Conservation (phyloP, 495 filamentous ascomycete genomes). For the Melanomma pulvis-pyrius region DNA sequence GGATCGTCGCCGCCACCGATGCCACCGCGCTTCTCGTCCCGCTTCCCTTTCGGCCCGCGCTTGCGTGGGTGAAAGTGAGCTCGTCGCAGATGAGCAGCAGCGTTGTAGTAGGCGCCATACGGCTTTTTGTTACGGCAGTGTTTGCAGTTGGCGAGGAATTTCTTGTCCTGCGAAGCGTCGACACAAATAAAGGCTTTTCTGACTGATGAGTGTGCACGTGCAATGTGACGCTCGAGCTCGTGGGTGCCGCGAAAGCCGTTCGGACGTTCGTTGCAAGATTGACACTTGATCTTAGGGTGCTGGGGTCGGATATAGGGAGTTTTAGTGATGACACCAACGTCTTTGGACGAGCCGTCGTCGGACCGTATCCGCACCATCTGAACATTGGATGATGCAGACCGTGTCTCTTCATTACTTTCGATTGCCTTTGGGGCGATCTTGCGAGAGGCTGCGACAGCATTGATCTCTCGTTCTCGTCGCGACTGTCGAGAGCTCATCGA, state of each 20-base stretch:
- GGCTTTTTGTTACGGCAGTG: constrained; percentile 74
- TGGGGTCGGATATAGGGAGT: constrained; percentile 72
- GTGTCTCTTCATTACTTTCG: constrained; percentile 21
- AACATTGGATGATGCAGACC: constrained; percentile 42
- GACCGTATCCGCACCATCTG: constrained; percentile 60
- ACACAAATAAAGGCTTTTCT: constrained; percentile 82
- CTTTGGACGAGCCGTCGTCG: constrained; percentile 61
- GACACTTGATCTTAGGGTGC: constrained; percentile 76
- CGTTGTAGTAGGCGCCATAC: constrained; percentile 95
- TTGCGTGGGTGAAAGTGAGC: constrained; percentile 79
- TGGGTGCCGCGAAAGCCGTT: constrained; percentile 93
- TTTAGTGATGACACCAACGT: constrained; percentile 67
- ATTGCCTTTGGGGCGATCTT: constrained; percentile 36
- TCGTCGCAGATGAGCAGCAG: constrained; percentile 85
- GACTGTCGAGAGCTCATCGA: constrained; percentile 31
- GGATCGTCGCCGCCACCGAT: constrained; percentile 84
- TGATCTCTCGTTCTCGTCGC: constrained; percentile 37
- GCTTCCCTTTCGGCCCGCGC: constrained; percentile 57
- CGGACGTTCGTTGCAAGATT: constrained; percentile 71
- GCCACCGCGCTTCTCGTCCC: constrained; percentile 72
- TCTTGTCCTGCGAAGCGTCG: constrained; percentile 61
- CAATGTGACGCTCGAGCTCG: constrained; percentile 84
- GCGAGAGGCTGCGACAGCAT: constrained; percentile 26
- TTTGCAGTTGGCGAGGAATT: constrained; percentile 82
- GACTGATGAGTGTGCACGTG: constrained; percentile 72